A percentile compares a stretch with the other conserved stretches of the same genome.
Conservation (phyloP, 2,329 filamentous ascomycete genomes). For the Pseudopyricularia cyperi region DNA sequence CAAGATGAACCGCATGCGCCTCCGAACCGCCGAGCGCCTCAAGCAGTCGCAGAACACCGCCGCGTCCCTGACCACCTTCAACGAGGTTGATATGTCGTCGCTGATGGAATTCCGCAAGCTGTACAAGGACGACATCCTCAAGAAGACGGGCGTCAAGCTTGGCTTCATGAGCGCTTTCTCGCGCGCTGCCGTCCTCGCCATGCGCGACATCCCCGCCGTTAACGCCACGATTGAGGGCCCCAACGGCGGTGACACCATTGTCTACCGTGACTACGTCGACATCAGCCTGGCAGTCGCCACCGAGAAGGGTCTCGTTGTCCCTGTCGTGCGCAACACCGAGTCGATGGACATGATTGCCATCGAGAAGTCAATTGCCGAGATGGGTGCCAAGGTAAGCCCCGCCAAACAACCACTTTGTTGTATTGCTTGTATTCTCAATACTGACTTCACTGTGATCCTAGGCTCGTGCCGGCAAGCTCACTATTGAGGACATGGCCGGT, state of each 20-base stretch:
- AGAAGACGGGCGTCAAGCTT: constrained; percentile 93
- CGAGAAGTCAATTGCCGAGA: constrained; percentile 81
- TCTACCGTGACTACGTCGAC: constrained; percentile 96
- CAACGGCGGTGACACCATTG: constrained; percentile 90
- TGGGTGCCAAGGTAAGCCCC: constrained; percentile 73
- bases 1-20: constrained; percentile 99
- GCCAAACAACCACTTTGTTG: neutral
- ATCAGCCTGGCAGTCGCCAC: constrained; percentile 95
- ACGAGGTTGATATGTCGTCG: constrained; percentile 97
- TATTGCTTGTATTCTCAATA: neutral
- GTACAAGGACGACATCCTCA: constrained; percentile 92
- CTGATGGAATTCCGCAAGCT: constrained; percentile 94
- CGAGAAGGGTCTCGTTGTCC: constrained; percentile 93
- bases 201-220: constrained; percentile 87
- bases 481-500: constrained; percentile 98
- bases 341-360: constrained; percentile 77
- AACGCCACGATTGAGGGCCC: constrained; percentile 97
- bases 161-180: constrained; percentile 99
- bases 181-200: constrained; percentile 76
- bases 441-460: constrained; percentile 19
- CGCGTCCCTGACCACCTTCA: constrained; percentile 94
- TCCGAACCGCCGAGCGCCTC: constrained; percentile 90
- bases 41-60: constrained; percentile 99
- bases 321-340: constrained; percentile 90
- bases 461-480: constrained; percentile 92